Evolutionary conservation across 2,329 filamentous ascomycete genomes (phyloP).

Genomic region (Paramyrothecium roridum): DNA sequence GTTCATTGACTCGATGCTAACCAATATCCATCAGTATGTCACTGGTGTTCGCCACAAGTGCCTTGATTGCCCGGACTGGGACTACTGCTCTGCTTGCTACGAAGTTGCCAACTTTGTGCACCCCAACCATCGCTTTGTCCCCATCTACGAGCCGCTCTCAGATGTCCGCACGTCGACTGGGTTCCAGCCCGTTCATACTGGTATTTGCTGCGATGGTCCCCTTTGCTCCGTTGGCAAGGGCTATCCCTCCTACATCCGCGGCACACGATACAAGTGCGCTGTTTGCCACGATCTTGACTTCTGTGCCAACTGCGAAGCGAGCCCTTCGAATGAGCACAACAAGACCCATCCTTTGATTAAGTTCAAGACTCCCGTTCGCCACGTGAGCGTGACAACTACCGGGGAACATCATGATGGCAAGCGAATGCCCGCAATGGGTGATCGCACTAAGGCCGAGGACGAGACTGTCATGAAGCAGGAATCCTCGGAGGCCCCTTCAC

Average conservation of each 20-base stretch:
- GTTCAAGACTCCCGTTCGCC: slow-evolving; percentile 88
- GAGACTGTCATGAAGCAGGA: slow-evolving; percentile 43
- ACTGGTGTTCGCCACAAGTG: slow-evolving; percentile 93
- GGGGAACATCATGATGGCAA: slow-evolving; percentile 71
- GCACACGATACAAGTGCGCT: slow-evolving; percentile 93
- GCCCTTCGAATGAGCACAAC: slow-evolving; percentile 82
- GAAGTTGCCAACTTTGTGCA: slow-evolving; percentile 66
- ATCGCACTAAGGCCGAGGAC: slow-evolving; percentile 43
- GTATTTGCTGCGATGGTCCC: slow-evolving; percentile 93
- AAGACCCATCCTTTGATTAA: slow-evolving; percentile 96
- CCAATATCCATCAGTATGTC: slow-evolving; percentile 52
- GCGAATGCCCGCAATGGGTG: slow-evolving; percentile 68
- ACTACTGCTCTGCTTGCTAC: slow-evolving; percentile 82
- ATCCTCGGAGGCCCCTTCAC: slow-evolving; percentile 43
- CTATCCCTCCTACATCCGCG: slow-evolving; percentile 71
- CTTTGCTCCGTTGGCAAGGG: slow-evolving; percentile 63
- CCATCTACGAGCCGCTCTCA: slow-evolving; percentile 72
- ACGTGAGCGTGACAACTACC: slow-evolving; percentile 81
- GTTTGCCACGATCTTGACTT: slow-evolving; percentile 95
- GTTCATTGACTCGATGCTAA: background rate
- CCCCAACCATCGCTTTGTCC: slow-evolving; percentile 81
- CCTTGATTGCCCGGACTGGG: slow-evolving; percentile 94
- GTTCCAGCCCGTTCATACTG: slow-evolving; percentile 59
- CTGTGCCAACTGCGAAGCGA: slow-evolving; percentile 89
- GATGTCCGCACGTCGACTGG: slow-evolving; percentile 13